Conservation (phyloP, 805 yeast genomes). For the Lachancea thermotolerans region DNA sequence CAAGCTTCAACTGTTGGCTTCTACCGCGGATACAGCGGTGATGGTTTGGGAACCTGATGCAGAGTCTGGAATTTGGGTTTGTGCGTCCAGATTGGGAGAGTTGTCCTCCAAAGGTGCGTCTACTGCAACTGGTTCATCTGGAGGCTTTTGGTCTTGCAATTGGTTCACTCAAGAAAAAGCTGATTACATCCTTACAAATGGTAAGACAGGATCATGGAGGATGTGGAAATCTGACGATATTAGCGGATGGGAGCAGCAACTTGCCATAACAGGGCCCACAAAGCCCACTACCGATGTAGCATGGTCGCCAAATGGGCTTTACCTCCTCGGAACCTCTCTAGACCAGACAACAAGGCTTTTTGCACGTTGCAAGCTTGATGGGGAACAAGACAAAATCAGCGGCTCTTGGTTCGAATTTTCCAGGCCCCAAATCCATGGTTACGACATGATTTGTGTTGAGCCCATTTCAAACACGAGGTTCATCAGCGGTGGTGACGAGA, state of each 20-base stretch:
- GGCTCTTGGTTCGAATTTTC: conserved; percentile 84
- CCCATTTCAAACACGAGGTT: conserved; percentile 55
- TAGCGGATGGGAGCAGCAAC: conserved; percentile 37
- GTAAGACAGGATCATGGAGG: conserved; percentile 91
- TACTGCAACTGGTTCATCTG: conserved; percentile 93
- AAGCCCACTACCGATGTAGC: conserved; percentile 68
- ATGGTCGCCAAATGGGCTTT: conserved; percentile 66
- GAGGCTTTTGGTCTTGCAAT: conserved; percentile 60
- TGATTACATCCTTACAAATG: conserved; percentile 67
- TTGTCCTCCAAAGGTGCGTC: conserved; percentile 94
- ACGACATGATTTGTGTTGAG: conserved; percentile 82
- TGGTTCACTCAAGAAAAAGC: conserved; percentile 51
- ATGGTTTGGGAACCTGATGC: conserved; percentile 92
- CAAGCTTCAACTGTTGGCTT: conserved; percentile 58
- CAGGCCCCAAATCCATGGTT: conserved; percentile 97
- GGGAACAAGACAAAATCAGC: conserved; percentile 24
- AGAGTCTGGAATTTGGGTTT: conserved; percentile 84
- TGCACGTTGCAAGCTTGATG: conserved; percentile 49
- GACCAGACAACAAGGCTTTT: conserved; percentile 91
- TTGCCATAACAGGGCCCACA: conserved; percentile 72
- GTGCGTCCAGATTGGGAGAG: conserved; percentile 78
- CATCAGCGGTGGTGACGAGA: conserved; percentile 95
- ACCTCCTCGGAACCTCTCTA: conserved; percentile 67
- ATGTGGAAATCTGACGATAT: conserved; percentile 47
- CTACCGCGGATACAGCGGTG: conserved; percentile 88